Conservation (phyloP, 2,329 filamentous ascomycete genomes). For the Lasiodiplodia theobromae region DNA sequence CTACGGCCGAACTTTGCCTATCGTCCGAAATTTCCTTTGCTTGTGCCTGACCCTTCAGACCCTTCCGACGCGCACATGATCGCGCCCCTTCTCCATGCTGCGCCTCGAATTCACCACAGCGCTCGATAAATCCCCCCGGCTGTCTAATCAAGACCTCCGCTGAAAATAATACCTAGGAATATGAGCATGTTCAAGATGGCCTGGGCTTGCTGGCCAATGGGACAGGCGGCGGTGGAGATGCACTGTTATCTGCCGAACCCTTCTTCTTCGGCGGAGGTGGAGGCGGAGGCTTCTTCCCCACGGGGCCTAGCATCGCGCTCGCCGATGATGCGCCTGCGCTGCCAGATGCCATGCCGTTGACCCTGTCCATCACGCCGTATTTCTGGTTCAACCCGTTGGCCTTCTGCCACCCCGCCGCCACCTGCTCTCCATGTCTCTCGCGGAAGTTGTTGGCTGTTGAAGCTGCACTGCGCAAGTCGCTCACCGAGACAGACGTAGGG, state of each 20-base stretch:
- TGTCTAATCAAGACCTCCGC: neutral
- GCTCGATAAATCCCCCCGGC: neutral
- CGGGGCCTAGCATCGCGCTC: slow-evolving; percentile 30
- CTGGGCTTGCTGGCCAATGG: slow-evolving; percentile 64
- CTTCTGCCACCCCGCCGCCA: slow-evolving; percentile 64
- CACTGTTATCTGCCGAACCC: slow-evolving; percentile 40
- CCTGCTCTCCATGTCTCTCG: slow-evolving; percentile 72
- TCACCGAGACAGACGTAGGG: slow-evolving; percentile 66
- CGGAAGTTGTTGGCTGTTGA: slow-evolving; percentile 73
- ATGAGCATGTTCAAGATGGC: neutral
- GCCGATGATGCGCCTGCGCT: slow-evolving; percentile 33
- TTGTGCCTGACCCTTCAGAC: slow-evolving; percentile 1
- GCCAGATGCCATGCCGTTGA: slow-evolving; percentile 50
- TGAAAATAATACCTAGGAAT: neutral
- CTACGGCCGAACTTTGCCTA: slow-evolving; percentile 25
- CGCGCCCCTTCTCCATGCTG: neutral
- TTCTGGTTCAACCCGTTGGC: slow-evolving; percentile 67
- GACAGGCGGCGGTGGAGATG: slow-evolving; percentile 59
- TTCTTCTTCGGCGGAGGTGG: slow-evolving; percentile 66
- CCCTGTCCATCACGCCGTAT: slow-evolving; percentile 62
- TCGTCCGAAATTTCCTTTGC: neutral
- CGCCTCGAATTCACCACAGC: neutral
- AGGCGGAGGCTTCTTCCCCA: slow-evolving; percentile 62
- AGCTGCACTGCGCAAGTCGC: slow-evolving; percentile 65
- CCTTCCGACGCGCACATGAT: neutral